Percentiles rank a stretch among this genome's conserved stretches.
These are phyloP conservation scores for Populus tomentosa DNA, from an alignment of 441 rosid species.

Conservation along the genomic window DNA sequence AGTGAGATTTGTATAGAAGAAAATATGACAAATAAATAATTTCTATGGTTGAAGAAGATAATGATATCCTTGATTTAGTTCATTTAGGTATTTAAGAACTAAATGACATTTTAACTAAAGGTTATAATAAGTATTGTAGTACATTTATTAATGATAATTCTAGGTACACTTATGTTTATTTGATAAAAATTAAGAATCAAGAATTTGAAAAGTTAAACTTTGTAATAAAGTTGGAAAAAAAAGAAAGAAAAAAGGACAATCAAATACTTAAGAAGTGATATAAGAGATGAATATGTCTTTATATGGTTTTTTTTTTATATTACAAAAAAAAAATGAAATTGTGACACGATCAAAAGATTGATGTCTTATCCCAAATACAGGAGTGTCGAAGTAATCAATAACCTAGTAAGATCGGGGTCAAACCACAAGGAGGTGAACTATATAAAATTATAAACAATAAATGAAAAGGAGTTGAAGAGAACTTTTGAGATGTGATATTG, in stretches of 20 bases:
- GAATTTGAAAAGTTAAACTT: constrained; percentile 1
- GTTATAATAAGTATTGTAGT: background rate
- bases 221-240: constrained; percentile 9
- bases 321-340: background rate
- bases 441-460: too few relatives aligned
- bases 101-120: too few relatives aligned
- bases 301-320: background rate
- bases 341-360: too few relatives aligned
- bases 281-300: background rate
- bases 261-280: background rate
- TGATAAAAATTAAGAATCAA: background rate
- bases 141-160: constrained; percentile 6
- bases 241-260: background rate
- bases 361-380: too few relatives aligned
- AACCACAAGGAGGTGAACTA: too few relatives aligned
- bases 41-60: background rate
- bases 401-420: too few relatives aligned
- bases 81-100: too few relatives aligned
- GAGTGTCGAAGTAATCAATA: too few relatives aligned
- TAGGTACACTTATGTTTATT: constrained; percentile 5
- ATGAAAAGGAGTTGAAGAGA: too few relatives aligned
- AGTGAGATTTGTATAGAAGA: constrained; percentile 1
- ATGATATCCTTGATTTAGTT: too few relatives aligned
- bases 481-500: too few relatives aligned
- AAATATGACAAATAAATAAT: background rate